Percentiles rank a stretch among this genome's conserved stretches.
Evolutionary conservation across 192 early-diverging fungal species (phyloP).

Genomic region (Mortierella antarctica): DNA sequence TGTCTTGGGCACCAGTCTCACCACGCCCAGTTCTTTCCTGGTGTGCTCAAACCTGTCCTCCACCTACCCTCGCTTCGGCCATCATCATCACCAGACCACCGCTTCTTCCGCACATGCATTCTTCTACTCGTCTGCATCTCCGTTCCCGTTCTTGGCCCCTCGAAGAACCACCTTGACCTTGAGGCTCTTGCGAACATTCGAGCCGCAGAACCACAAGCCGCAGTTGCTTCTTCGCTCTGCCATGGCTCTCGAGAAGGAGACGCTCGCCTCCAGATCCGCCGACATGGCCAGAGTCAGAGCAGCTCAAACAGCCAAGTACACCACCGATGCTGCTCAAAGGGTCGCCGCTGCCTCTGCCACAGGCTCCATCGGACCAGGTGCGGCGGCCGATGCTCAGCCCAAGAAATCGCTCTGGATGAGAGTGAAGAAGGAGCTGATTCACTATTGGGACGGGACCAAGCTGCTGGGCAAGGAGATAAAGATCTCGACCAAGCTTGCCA

Average conservation of each 20-base stretch:
- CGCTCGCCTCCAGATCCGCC: slow-evolving; percentile 43
- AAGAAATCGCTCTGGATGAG: slow-evolving; percentile 77
- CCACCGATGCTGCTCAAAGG: slow-evolving; percentile 8
- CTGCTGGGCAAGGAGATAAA: slow-evolving; percentile 88
- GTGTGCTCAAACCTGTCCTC: too few species aligned
- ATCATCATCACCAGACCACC: too few species aligned
- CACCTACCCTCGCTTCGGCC: too few species aligned
- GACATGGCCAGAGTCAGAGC: slow-evolving; percentile 54
- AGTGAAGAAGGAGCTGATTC: slow-evolving; percentile 89
- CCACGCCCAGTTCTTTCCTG: too few species aligned
- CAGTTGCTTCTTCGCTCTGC: slow-evolving; percentile 5
- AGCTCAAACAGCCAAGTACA: slow-evolving; percentile 34
- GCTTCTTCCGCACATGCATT: too few species aligned
- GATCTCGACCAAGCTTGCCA: slow-evolving; percentile 82
- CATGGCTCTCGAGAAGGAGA: slow-evolving; percentile 46
- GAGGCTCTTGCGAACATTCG: slow-evolving; percentile 24
- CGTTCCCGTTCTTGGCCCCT: slow-evolving; percentile 43
- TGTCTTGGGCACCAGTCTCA: too few species aligned
- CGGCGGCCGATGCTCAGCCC: slow-evolving; percentile 10
- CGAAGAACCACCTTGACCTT: slow-evolving; percentile 33
- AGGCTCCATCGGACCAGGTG: background rate
- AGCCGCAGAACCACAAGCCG: slow-evolving; percentile 19
- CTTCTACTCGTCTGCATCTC: too few species aligned
- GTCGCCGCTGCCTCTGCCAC: too few species aligned
- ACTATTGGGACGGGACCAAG: slow-evolving; percentile 95